Conservation (phyloP, 768 basidiomycete genomes). For the Tricholoma terreum region DNA sequence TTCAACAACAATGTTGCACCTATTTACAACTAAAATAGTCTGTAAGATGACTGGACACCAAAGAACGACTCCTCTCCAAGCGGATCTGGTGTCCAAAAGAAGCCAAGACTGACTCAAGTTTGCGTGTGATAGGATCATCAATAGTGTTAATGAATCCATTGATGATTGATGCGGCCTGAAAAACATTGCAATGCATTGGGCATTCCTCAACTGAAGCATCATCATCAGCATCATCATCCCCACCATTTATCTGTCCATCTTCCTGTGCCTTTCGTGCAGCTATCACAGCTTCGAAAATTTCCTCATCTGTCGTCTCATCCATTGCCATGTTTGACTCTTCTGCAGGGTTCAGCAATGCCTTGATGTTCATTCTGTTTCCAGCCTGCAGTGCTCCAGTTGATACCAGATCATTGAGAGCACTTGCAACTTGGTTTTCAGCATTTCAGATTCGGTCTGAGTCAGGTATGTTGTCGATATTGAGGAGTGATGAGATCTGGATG, state of each 20-base stretch:
- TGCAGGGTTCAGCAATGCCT: not conserved
- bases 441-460: conserved; percentile 7
- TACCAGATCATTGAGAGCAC: too few species aligned
- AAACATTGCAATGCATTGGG: conserved; percentile 17
- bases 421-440: too few species aligned
- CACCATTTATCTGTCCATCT: not conserved
- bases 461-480: conserved; percentile 1
- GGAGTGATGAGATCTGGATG: too few species aligned
- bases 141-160: conserved; percentile 4
- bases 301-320: not conserved
- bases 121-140: conserved; percentile 20
- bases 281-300: not conserved
- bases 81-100: not conserved
- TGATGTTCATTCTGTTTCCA: too few species aligned
- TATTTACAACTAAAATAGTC: not conserved
- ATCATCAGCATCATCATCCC: not conserved
- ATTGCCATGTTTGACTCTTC: not conserved
- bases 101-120: conserved; percentile 14
- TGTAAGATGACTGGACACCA: not conserved
- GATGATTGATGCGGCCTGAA: conserved; percentile 15
- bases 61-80: not conserved
- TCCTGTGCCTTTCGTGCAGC: not conserved
- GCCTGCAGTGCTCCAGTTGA: too few species aligned
- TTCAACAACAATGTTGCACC: too few species aligned
- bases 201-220: not conserved